These are phyloP conservation scores for Chloranthus sessilifolius DNA, from an alignment of 164 flowering plant species.

Conservation along the genomic window DNA sequence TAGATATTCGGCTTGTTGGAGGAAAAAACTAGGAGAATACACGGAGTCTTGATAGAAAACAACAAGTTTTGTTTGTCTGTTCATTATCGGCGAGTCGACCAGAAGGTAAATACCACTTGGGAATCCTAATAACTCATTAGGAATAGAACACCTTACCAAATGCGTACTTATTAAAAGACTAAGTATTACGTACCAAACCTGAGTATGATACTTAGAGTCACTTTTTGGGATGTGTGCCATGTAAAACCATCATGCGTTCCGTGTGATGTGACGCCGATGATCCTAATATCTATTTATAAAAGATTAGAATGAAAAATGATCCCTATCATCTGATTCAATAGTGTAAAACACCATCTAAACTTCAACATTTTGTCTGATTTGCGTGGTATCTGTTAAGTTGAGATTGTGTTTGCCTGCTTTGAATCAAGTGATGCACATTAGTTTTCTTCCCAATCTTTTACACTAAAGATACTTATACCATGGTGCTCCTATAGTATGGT, in stretches of 20 bases:
- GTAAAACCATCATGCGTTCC: background rate
- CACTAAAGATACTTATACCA: too few relatives aligned
- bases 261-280: background rate
- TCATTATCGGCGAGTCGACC: constrained; percentile 14
- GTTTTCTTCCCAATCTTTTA: too few relatives aligned
- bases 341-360: too few relatives aligned
- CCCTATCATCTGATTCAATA: too few relatives aligned
- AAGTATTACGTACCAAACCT: background rate
- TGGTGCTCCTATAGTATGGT: too few relatives aligned
- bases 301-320: background rate
- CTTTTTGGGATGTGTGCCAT: too few relatives aligned
- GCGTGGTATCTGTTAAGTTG: too few relatives aligned
- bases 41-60: constrained; percentile 13
- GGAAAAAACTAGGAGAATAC: constrained; percentile 12
- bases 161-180: background rate
- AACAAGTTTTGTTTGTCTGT: constrained; percentile 18
- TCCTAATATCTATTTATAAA: background rate
- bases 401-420: too few relatives aligned
- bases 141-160: background rate
- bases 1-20: constrained; percentile 8
- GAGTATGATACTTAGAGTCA: background rate
- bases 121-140: too few relatives aligned
- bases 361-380: too few relatives aligned
- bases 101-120: constrained; percentile 4
- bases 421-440: too few relatives aligned